These are phyloP conservation scores for Termitomyces sp. DNA, from an alignment of 768 basidiomycete genomes.

Conservation along the genomic window DNA sequence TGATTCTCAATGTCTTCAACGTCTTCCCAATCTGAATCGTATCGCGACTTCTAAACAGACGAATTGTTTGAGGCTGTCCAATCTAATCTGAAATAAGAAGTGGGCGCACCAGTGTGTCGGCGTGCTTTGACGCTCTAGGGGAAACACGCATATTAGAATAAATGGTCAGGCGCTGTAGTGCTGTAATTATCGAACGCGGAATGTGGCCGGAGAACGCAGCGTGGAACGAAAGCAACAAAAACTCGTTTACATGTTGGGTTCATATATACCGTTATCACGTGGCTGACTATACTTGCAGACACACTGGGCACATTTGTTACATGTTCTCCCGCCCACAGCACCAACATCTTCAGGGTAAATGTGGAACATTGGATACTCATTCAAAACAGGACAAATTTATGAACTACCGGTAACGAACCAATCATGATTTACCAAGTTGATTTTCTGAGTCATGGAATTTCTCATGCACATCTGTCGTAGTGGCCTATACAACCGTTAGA, in stretches of 20 bases:
- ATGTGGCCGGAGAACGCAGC: background rate
- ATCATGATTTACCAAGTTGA: no score
- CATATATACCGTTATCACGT: background rate
- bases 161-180: background rate
- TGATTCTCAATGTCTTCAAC: conserved; percentile 15
- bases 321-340: background rate
- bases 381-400: background rate
- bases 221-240: background rate
- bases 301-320: background rate
- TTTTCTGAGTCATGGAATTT: background rate
- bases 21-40: conserved; percentile 29
- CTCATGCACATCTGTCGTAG: conserved; percentile 28
- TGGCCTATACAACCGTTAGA: conserved; percentile 20
- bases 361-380: background rate
- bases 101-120: background rate
- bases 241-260: background rate
- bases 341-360: background rate
- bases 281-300: background rate
- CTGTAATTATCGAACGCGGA: background rate
- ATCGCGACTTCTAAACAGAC: conserved; percentile 3
- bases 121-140: background rate
- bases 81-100: background rate
- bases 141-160: background rate
- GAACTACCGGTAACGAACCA: background rate
- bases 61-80: background rate